Evolutionary conservation across 2,329 filamentous ascomycete genomes (phyloP).

Genomic region (Blastomyces gilchristii): DNA sequence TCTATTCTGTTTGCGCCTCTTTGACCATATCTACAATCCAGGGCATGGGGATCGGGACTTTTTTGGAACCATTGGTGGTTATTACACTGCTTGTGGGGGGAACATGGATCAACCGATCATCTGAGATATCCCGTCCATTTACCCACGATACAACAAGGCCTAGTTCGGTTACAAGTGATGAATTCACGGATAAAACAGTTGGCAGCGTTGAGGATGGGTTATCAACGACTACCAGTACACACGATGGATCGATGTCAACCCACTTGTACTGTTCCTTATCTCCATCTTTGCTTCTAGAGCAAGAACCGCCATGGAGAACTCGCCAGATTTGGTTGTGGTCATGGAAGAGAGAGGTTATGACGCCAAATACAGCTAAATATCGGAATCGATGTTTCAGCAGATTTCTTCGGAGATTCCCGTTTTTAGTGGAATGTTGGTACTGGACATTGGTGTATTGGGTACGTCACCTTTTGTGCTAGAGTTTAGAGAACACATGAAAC

Average conservation of each 20-base stretch:
- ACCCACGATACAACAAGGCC: not conserved
- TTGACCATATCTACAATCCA: not conserved
- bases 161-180: conserved; percentile 1
- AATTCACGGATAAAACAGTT: conserved; percentile 6
- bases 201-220: not conserved
- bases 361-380: conserved; percentile 54
- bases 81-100: conserved; percentile 50
- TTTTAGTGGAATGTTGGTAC: conserved; percentile 66
- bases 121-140: conserved; percentile 25
- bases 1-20: too few relatives aligned
- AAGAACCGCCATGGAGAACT: conserved; percentile 42
- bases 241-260: not conserved
- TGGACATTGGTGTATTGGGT: conserved; percentile 72
- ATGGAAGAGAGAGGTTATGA: conserved; percentile 41
- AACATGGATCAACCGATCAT: conserved; percentile 49
- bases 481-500: not conserved
- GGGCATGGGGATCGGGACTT: conserved; percentile 45
- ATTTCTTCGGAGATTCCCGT: conserved; percentile 57
- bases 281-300: conserved; percentile 32
- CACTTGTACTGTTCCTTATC: conserved; percentile 23
- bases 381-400: conserved; percentile 52
- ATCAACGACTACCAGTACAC: not conserved
- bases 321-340: conserved; percentile 40
- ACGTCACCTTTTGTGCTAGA: conserved; percentile 24
- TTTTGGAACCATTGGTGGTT: conserved; percentile 54